Evolutionary conservation across 768 basidiomycete species (phyloP).

Genomic region (Pisolithus sp.): DNA sequence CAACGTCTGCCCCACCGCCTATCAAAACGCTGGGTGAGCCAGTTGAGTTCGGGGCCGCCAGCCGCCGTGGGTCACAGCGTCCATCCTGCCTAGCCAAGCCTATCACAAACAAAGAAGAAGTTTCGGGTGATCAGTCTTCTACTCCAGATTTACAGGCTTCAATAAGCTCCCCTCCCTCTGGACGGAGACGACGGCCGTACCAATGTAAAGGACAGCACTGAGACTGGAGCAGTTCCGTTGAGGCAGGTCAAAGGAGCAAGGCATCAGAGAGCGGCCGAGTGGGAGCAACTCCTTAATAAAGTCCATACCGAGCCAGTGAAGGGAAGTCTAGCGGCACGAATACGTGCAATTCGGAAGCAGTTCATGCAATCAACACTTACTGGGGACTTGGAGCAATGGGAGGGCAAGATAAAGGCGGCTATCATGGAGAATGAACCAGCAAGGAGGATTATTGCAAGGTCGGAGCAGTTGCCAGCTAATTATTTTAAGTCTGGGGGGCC

Average conservation of each 20-base stretch:
- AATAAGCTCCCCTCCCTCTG: not conserved
- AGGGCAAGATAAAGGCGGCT: constrained; percentile 49
- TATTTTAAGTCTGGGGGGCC: constrained; percentile 16
- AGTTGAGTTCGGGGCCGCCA: constrained; percentile 47
- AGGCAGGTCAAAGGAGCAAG: constrained; percentile 62
- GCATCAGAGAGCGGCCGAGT: constrained; percentile 54
- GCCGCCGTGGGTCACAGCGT: constrained; percentile 23
- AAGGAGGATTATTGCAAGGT: constrained; percentile 36
- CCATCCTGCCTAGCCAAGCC: constrained; percentile 23
- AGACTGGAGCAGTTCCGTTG: constrained; percentile 47
- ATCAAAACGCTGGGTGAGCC: constrained; percentile 49
- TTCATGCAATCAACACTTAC: constrained; percentile 55
- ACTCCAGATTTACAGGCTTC: not conserved
- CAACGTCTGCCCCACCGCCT: constrained; percentile 26
- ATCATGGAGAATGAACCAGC: constrained; percentile 50
- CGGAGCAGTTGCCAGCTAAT: constrained; percentile 11
- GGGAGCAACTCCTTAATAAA: constrained; percentile 50
- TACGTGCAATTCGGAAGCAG: constrained; percentile 48
- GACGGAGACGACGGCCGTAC: not conserved
- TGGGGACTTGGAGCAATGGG: constrained; percentile 53
- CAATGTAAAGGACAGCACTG: constrained; percentile 24
- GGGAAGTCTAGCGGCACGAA: constrained; percentile 41
- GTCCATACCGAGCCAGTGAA: constrained; percentile 50
- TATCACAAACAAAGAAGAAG: constrained; percentile 37
- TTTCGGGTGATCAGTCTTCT: constrained; percentile 24